Percentiles rank a stretch among this genome's conserved stretches.
phyloP scores from a whole-genome alignment of 2,329 filamentous ascomycete genomes.

The Alternaria angustiovoidea region DNA sequence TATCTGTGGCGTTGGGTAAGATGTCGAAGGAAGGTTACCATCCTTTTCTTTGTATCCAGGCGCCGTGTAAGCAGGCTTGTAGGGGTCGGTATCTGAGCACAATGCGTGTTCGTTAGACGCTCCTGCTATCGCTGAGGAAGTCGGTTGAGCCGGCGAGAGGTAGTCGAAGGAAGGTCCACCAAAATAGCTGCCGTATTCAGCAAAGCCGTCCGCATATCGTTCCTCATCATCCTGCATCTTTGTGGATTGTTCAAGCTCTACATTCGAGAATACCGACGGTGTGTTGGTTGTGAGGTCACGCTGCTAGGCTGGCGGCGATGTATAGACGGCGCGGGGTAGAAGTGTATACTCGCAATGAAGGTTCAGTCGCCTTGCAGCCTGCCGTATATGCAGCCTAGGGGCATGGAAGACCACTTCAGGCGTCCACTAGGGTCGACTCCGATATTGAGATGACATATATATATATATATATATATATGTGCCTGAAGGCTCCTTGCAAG shows the following conservation, averaged over 20 bases:
- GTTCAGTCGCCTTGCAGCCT: not conserved
- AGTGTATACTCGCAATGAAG: not conserved
- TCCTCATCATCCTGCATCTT: slow-evolving; percentile 18
- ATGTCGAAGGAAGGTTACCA: not conserved
- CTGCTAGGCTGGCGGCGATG: not conserved
- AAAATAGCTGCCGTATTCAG: slow-evolving; percentile 17
- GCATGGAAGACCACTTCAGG: not conserved
- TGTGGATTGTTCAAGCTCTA: not conserved
- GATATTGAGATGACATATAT: not conserved
- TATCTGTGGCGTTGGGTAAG: not conserved
- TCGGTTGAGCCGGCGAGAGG: slow-evolving; percentile 11
- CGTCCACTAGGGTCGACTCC: not conserved
- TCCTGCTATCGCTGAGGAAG: slow-evolving; percentile 4
- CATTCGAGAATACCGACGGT: not conserved
- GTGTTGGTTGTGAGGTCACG: not conserved
- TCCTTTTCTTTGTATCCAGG: slow-evolving; percentile 13
- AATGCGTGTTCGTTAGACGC: not conserved
- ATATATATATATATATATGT: not conserved
- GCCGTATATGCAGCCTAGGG: not conserved
- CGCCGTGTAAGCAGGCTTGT: slow-evolving; percentile 19
- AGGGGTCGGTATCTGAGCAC: slow-evolving; percentile 3
- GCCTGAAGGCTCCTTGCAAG: not conserved
- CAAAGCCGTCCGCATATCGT: slow-evolving; percentile 16
- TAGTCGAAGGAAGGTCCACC: slow-evolving; percentile 18
- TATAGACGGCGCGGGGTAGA: not conserved